Evolutionary conservation across 2,329 filamentous ascomycete species (phyloP), one percentile per base, ranked within the genome.

Genomic region (Ophiosphaerella herpotricha): DNA sequence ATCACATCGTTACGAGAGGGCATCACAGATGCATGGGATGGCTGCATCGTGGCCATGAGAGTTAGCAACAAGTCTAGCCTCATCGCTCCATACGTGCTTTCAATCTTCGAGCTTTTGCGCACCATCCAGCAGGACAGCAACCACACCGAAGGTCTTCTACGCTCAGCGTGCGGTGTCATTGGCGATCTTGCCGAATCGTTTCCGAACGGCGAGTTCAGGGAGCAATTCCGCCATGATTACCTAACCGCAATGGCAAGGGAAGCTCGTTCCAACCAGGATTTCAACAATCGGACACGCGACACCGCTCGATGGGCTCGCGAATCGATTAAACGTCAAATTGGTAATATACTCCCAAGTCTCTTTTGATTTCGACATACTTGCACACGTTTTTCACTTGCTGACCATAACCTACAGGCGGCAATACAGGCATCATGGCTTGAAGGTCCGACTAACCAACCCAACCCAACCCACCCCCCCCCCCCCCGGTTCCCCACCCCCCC

Each of bases 11-110:
- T 99, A 41, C 88, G 94, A 46, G 95, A 99, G 72, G 94, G 93
- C 63, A 97, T 99, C 61, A 96, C 97, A 88, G 94, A 99, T 80
- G 94, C 94, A 31, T 99, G 95, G 92, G 91, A 92, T 66, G 94
- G 94, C 61, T 94, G 96, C 60, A 91, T 99, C 70, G 86, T 93
- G 73, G 91, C 94, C 45, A 91, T 97, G 88, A 96, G 94, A 80
- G 77, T 82, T 43, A 90, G 87, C 67, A 80, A 79, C 67, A 93
- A 93, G 80, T 86, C 87, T 50, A 78, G 84, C 72, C 77, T 85
- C 35, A 82, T 97, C 26, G 83, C 87, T 65, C 89, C 85, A 52
- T 96, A 90, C 63, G 85, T 97, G 16, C 83, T 89, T 61, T 85
- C 87, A 7, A 93, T 99, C 68, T 97, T 97, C 79, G 82, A 89